Conservation (phyloP, 192 early-diverging fungal genomes). For the Obelidium mucronatum region DNA sequence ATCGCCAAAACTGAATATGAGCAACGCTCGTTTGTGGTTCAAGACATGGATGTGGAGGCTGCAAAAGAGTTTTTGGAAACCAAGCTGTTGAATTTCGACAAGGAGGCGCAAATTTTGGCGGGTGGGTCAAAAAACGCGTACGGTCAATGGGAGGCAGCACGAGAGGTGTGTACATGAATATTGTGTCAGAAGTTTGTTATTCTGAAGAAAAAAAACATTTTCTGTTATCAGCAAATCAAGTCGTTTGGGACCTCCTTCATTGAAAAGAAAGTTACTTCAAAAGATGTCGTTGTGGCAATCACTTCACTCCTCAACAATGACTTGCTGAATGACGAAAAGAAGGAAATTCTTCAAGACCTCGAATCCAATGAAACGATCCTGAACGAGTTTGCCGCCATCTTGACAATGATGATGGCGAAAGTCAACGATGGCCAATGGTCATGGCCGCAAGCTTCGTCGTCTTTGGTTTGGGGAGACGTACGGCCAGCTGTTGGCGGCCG, state of each 20-base stretch:
- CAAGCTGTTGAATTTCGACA: background rate
- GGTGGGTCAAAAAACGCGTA: background rate
- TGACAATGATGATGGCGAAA: background rate
- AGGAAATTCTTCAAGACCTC: background rate
- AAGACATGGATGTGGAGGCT: background rate
- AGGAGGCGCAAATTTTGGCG: too few relatives aligned
- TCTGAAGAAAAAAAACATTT: background rate
- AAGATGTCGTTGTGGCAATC: background rate
- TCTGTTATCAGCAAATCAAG: background rate
- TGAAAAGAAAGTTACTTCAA: background rate
- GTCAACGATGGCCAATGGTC: background rate
- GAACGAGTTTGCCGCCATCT: conserved; percentile 6
- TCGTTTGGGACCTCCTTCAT: background rate
- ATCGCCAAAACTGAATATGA: background rate
- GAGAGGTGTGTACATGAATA: background rate
- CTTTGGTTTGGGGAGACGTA: background rate
- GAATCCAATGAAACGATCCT: background rate
- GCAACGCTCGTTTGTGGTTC: background rate
- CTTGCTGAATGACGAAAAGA: background rate
- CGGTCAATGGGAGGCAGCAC: background rate
- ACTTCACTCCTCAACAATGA: conserved; percentile 6
- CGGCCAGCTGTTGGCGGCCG: background rate
- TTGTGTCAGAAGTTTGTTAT: background rate
- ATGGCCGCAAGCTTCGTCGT: background rate
- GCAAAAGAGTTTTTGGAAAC: background rate